These are phyloP conservation scores for Xeromyces bisporus DNA, from an alignment of 495 filamentous ascomycete genomes.

Conservation along the genomic window DNA sequence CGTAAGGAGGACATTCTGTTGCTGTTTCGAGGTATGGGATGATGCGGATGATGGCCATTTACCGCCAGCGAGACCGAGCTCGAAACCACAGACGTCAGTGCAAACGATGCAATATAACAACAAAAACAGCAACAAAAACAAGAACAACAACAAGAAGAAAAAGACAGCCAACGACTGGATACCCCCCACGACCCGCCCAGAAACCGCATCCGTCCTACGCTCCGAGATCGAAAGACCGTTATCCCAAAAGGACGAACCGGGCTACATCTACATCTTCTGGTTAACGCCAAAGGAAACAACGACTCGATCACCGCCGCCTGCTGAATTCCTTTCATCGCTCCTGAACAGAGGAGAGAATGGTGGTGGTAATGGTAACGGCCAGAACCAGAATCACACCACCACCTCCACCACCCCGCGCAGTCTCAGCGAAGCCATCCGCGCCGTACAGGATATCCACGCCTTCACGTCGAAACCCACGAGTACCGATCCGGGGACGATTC, in stretches of 20 bases:
- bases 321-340: slow-evolving; percentile 41
- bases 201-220: slow-evolving; percentile 47
- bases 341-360: neutral
- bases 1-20: slow-evolving; percentile 13
- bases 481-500: slow-evolving; percentile 32
- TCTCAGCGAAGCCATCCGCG: slow-evolving; percentile 45
- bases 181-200: slow-evolving; percentile 41
- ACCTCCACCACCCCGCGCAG: slow-evolving; percentile 30
- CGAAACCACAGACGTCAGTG: slow-evolving; percentile 1
- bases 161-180: slow-evolving; percentile 30
- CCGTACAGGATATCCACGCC: slow-evolving; percentile 32
- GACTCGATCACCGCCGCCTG: slow-evolving; percentile 29
- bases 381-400: slow-evolving; percentile 18
- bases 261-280: slow-evolving; percentile 99
- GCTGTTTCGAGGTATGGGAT: slow-evolving; percentile 22
- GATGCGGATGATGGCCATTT: slow-evolving; percentile 4
- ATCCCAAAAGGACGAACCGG: slow-evolving; percentile 59
- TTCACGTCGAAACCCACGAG: slow-evolving; percentile 17
- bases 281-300: slow-evolving; percentile 39
- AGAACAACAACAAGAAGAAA: slow-evolving; percentile 3
- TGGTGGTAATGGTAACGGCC: no score
- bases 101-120: slow-evolving; percentile 1
- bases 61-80: slow-evolving; percentile 2
- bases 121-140: slow-evolving; percentile 1
- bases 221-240: slow-evolving; percentile 72